Percentiles rank a stretch among this genome's conserved stretches.
Evolutionary conservation across 495 filamentous ascomycete species (phyloP).

Genomic region (Viridothelium virens): DNA sequence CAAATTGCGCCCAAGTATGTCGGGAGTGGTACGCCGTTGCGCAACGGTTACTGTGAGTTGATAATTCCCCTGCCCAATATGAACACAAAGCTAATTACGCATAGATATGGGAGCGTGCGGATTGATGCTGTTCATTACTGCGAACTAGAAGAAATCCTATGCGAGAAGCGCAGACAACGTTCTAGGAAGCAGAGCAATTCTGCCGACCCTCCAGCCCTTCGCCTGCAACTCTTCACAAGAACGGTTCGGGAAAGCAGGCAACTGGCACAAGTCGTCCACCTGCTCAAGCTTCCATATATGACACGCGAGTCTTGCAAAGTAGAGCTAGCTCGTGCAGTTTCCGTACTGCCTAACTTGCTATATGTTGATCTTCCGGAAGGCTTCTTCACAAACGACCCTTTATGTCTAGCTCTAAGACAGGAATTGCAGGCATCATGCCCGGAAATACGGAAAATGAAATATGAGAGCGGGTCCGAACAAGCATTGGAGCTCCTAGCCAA

Average conservation of each 20-base stretch:
- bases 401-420: constrained; percentile 64
- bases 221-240: constrained; percentile 69
- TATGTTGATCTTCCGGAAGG: constrained; percentile 91
- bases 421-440: constrained; percentile 78
- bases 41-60: constrained; percentile 52
- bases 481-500: constrained; percentile 61
- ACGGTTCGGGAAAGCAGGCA: constrained; percentile 66
- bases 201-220: constrained; percentile 46
- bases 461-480: constrained; percentile 67
- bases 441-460: constrained; percentile 81
- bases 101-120: constrained; percentile 78
- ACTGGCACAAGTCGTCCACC: constrained; percentile 59
- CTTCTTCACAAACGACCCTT: constrained; percentile 68
- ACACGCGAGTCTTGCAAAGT: constrained; percentile 78
- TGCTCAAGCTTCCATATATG: constrained; percentile 94
- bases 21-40: constrained; percentile 59
- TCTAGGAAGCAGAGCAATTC: constrained; percentile 6
- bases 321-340: constrained; percentile 76
- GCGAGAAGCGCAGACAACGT: constrained; percentile 51
- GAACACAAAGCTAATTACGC: constrained; percentile 13
- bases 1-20: constrained; percentile 65
- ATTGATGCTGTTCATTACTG: constrained; percentile 96
- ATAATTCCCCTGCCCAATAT: background rate
- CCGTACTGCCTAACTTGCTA: constrained; percentile 72
- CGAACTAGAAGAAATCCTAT: constrained; percentile 69